Conservation (phyloP, 352 stramenopile genomes). For the Globisporangium carolinianum region DNA sequence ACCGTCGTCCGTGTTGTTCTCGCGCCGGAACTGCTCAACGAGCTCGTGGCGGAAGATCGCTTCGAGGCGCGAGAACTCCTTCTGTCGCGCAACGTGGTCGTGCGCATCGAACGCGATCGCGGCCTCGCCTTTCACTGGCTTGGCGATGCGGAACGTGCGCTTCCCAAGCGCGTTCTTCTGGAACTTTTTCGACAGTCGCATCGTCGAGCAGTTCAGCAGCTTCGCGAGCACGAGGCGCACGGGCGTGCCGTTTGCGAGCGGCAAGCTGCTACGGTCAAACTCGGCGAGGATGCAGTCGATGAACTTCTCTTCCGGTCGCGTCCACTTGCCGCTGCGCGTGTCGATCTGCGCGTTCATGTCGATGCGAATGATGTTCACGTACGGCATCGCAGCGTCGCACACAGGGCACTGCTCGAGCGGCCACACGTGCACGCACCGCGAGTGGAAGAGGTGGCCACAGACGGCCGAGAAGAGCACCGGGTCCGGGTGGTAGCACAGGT, state of each 20-base stretch:
- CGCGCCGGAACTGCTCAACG: slow-evolving; percentile 69
- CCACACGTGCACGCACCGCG: slow-evolving; percentile 76
- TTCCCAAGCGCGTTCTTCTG: slow-evolving; percentile 86
- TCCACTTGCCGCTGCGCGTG: slow-evolving; percentile 80
- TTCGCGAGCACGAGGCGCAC: slow-evolving; percentile 78
- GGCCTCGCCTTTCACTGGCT: slow-evolving; percentile 51
- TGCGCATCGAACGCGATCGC: slow-evolving; percentile 63
- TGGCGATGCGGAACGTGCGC: slow-evolving; percentile 73
- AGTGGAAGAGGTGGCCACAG: slow-evolving; percentile 85
- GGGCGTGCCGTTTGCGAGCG: slow-evolving; percentile 75
- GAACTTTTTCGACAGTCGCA: slow-evolving; percentile 87
- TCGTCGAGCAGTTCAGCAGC: slow-evolving; percentile 87
- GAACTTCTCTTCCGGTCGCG: slow-evolving; percentile 77
- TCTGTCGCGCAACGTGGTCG: slow-evolving; percentile 59
- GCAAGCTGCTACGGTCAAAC: slow-evolving; percentile 70
- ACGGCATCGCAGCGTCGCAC: slow-evolving; percentile 45
- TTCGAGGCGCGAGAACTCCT: slow-evolving; percentile 65
- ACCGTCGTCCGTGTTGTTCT: slow-evolving; percentile 80
- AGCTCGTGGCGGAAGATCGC: slow-evolving; percentile 77
- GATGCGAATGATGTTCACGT: slow-evolving; percentile 57
- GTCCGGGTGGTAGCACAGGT: slow-evolving; percentile 75
- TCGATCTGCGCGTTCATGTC: slow-evolving; percentile 72
- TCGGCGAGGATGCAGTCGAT: slow-evolving; percentile 78
- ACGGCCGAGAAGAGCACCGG: slow-evolving; percentile 59
- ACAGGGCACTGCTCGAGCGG: slow-evolving; percentile 55